phyloP scores from a whole-genome alignment of 257 asterid species.

The Nicotiana knightiana region DNA sequence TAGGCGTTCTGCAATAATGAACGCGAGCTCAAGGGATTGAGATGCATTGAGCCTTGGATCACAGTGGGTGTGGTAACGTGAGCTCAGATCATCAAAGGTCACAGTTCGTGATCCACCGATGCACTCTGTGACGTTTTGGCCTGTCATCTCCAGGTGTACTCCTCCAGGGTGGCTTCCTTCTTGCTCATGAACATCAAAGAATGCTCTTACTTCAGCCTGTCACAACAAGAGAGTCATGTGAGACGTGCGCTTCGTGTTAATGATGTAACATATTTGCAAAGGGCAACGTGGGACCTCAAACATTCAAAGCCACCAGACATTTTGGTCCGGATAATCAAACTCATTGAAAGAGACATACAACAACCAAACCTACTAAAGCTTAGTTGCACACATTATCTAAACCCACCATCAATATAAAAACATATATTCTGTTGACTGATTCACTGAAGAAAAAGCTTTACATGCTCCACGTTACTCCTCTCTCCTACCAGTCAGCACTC shows the following conservation, averaged over 20 bases:
- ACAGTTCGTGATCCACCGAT: constrained; percentile 73
- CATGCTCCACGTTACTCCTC: not conserved
- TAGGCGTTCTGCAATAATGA: constrained; percentile 72
- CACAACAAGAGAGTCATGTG: not conserved
- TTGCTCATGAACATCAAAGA: constrained; percentile 87
- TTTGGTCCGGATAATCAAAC: constrained; percentile 19
- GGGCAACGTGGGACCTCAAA: not conserved
- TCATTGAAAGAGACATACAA: constrained; percentile 24
- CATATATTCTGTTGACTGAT: not conserved
- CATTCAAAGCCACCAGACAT: constrained; percentile 10
- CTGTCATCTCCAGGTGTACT: constrained; percentile 81
- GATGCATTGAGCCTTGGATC: constrained; percentile 80
- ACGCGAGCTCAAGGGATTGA: constrained; percentile 69
- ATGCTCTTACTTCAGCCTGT: constrained; percentile 82
- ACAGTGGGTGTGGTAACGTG: constrained; percentile 83
- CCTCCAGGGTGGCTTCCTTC: constrained; percentile 89
- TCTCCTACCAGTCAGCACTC: not conserved
- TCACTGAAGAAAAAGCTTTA: not conserved
- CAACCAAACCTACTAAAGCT: constrained; percentile 18
- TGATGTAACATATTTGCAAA: not conserved
- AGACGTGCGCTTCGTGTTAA: not conserved
- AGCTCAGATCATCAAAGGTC: constrained; percentile 72
- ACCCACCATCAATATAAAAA: not conserved
- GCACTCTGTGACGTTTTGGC: constrained; percentile 86
- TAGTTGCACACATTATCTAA: not conserved